Percentiles rank a stretch among this genome's conserved stretches.
phyloP scores from a whole-genome alignment of 1,139 yeast genomes.

The Meyerozyma smithsonii region DNA sequence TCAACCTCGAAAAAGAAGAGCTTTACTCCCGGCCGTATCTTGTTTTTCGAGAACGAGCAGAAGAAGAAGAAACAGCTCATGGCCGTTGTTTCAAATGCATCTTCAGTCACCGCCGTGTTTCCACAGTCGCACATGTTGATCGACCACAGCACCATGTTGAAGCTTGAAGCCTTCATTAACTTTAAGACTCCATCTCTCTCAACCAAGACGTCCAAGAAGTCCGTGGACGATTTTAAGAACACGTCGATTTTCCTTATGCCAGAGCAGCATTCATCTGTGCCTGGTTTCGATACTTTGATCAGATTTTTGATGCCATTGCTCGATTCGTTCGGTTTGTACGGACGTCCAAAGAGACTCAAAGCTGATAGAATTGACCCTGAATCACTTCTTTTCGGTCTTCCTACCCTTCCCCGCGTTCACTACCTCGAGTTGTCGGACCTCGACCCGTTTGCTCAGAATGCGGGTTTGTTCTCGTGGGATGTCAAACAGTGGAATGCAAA shows the following conservation, averaged over 20 bases:
- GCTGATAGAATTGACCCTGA: slow-evolving; percentile 80
- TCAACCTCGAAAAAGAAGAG: slow-evolving; percentile 37
- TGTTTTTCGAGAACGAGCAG: slow-evolving; percentile 60
- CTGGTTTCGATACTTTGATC: slow-evolving; percentile 90
- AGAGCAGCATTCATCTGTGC: slow-evolving; percentile 87
- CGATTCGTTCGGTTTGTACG: slow-evolving; percentile 85
- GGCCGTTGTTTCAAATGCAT: slow-evolving; percentile 72
- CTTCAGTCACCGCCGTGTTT: slow-evolving; percentile 84
- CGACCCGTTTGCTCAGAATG: slow-evolving; percentile 9
- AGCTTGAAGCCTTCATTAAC: slow-evolving; percentile 75
- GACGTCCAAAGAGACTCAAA: slow-evolving; percentile 82
- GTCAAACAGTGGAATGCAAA: slow-evolving; percentile 63
- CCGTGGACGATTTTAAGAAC: slow-evolving; percentile 54
- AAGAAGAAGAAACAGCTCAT: slow-evolving; percentile 66
- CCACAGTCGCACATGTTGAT: slow-evolving; percentile 80
- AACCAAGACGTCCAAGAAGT: slow-evolving; percentile 35
- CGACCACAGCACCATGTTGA: slow-evolving; percentile 83
- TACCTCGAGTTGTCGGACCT: slow-evolving; percentile 50
- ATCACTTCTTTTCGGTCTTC: slow-evolving; percentile 84
- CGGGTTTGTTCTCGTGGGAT: slow-evolving; percentile 47
- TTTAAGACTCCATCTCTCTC: slow-evolving; percentile 46
- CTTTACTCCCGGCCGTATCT: slow-evolving; percentile 51
- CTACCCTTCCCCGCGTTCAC: slow-evolving; percentile 83
- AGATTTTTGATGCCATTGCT: slow-evolving; percentile 79
- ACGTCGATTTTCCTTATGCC: slow-evolving; percentile 94